These are phyloP conservation scores for Phaeolepiota aurea DNA, from an alignment of 768 basidiomycete genomes.

Conservation along the genomic window DNA sequence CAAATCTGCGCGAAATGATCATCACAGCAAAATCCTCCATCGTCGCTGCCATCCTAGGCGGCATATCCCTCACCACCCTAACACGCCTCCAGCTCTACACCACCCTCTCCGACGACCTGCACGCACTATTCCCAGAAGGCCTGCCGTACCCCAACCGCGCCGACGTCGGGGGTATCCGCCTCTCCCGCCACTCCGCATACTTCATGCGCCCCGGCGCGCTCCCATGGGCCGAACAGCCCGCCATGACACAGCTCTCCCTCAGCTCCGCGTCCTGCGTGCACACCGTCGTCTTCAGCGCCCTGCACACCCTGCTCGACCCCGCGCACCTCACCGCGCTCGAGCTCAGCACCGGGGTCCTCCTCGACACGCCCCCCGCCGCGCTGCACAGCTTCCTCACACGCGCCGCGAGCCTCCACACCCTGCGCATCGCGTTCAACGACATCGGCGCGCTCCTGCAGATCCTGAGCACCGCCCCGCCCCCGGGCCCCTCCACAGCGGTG, in stretches of 20 bases:
- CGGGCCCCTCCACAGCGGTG: conserved; percentile 12
- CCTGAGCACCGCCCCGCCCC: conserved; percentile 16
- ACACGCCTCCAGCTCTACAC: conserved; percentile 21
- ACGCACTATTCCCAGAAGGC: conserved; percentile 18
- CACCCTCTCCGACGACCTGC: conserved; percentile 16
- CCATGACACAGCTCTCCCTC: conserved; percentile 12
- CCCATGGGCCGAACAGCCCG: conserved; percentile 14
- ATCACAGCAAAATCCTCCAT: conserved; percentile 17
- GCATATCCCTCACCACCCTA: conserved; percentile 11
- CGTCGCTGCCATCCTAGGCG: conserved; percentile 17
- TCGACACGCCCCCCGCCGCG: conserved; percentile 12
- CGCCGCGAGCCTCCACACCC: conserved; percentile 13
- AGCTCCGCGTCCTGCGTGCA: conserved; percentile 15
- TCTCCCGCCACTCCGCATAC: conserved; percentile 15
- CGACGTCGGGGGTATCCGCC: conserved; percentile 7
- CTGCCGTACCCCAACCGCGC: conserved; percentile 8
- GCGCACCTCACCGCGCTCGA: conserved; percentile 19
- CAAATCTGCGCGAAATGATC: conserved; percentile 19
- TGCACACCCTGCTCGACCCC: conserved; percentile 13
- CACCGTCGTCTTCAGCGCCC: conserved; percentile 11
- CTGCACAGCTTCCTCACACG: conserved; percentile 13
- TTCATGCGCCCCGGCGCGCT: conserved; percentile 10
- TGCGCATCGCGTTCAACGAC: conserved; percentile 21
- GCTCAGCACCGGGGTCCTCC: conserved; percentile 19
- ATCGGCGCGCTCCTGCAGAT: conserved; percentile 15